These are phyloP conservation scores for Paraleonurus japonicus DNA, from an alignment of 257 asterid species.

Conservation along the genomic window DNA sequence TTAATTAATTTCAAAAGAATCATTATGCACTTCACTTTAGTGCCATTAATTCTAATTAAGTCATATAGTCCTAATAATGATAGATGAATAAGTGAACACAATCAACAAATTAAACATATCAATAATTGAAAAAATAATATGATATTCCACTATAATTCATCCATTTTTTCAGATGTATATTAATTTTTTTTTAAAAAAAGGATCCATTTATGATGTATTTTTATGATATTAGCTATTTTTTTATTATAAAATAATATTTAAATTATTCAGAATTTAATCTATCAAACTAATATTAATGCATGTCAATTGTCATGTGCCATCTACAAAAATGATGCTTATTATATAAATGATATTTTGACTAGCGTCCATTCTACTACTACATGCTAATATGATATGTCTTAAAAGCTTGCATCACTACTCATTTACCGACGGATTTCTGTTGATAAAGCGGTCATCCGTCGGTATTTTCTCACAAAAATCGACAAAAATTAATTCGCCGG, in stretches of 20 bases:
- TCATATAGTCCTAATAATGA: neutral
- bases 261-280: too few relatives aligned
- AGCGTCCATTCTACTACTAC: neutral
- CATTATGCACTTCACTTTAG: neutral
- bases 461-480: too few relatives aligned
- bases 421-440: too few relatives aligned
- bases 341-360: too few relatives aligned
- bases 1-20: conserved; percentile 9
- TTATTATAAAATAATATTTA: too few relatives aligned
- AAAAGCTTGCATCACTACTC: too few relatives aligned
- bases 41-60: neutral
- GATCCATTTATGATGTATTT: too few relatives aligned
- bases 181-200: neutral
- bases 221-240: too few relatives aligned
- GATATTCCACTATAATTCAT: neutral
- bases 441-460: too few relatives aligned
- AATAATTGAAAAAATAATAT: neutral
- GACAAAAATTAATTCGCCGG: too few relatives aligned
- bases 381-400: too few relatives aligned
- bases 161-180: neutral
- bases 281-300: too few relatives aligned
- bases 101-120: neutral
- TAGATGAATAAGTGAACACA: neutral
- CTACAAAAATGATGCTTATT: neutral
- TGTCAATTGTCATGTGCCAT: neutral